A percentile compares a stretch with the other conserved stretches of the same genome.
phyloP scores from a whole-genome alignment of 768 basidiomycete species.

The Hypholoma sublateritium region DNA sequence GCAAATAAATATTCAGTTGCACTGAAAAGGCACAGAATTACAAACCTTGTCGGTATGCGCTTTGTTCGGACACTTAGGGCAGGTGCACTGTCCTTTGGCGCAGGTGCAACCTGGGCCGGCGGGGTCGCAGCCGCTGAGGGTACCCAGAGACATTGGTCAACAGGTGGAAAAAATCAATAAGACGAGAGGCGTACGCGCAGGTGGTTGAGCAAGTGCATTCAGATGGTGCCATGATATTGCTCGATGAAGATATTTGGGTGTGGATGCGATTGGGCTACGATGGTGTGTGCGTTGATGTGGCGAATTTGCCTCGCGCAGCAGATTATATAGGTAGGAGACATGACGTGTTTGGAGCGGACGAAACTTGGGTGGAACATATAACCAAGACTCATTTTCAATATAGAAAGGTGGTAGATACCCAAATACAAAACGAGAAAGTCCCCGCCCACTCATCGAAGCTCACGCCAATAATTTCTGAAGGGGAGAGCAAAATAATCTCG shows the following conservation, averaged over 20 bases:
- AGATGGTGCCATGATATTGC: conserved; percentile 18
- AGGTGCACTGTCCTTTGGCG: conserved; percentile 34
- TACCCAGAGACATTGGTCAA: background rate
- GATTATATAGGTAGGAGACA: too few species aligned
- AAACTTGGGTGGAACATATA: too few species aligned
- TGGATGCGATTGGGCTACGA: too few species aligned
- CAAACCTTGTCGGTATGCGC: conserved; percentile 34
- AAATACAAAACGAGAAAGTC: too few species aligned
- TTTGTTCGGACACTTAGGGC: conserved; percentile 37
- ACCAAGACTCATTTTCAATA: too few species aligned
- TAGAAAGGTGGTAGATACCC: too few species aligned
- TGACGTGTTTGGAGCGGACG: too few species aligned
- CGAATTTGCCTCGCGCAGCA: background rate
- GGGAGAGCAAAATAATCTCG: too few species aligned
- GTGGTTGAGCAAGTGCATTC: conserved; percentile 32
- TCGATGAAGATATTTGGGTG: background rate
- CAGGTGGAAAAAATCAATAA: background rate
- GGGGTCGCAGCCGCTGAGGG: conserved; percentile 34
- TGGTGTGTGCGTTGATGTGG: background rate
- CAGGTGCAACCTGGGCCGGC: conserved; percentile 36
- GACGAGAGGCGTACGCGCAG: conserved; percentile 22
- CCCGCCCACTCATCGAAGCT: too few species aligned
- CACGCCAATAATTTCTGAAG: too few species aligned
- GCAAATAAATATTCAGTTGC: background rate
- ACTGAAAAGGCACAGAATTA: background rate